Conservation (phyloP, 1,139 yeast genomes). For the Blastobotrys illinoisensis region DNA sequence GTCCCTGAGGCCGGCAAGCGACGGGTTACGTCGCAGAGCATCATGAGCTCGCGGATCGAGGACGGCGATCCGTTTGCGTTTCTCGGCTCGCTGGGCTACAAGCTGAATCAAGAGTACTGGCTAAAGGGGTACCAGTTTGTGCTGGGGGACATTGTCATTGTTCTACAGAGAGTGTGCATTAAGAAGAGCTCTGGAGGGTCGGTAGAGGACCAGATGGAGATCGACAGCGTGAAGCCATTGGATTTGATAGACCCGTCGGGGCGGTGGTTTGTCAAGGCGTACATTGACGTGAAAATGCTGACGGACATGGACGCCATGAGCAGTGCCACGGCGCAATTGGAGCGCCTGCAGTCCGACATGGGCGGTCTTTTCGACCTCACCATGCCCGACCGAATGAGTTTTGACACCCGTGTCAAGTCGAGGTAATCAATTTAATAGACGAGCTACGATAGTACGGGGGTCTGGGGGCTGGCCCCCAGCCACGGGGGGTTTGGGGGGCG, state of each 20-base stretch:
- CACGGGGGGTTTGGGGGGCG: no score
- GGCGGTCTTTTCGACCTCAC: conserved; percentile 60
- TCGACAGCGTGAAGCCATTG: conserved; percentile 28
- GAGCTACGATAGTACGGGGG: no score
- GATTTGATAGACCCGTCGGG: conserved; percentile 50
- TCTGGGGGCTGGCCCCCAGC: no score
- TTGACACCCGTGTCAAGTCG: conserved; percentile 45
- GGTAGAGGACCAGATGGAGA: conserved; percentile 19
- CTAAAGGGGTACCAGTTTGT: conserved; percentile 60
- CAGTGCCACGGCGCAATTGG: conserved; percentile 58
- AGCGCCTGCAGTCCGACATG: conserved; percentile 57
- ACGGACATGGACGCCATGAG: conserved; percentile 73
- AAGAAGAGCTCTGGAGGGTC: conserved; percentile 16
- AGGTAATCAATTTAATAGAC: no score
- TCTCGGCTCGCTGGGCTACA: conserved; percentile 67
- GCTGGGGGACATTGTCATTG: conserved; percentile 59
- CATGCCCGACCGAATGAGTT: conserved; percentile 70
- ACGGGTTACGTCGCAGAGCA: conserved; percentile 60
- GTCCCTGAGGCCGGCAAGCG: conserved; percentile 84
- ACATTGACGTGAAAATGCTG: conserved; percentile 60
- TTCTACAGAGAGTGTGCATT: conserved; percentile 46
- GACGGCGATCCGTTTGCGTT: conserved; percentile 37
- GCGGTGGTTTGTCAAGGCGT: conserved; percentile 59
- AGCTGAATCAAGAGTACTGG: conserved; percentile 60
- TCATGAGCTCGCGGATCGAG: conserved; percentile 57